Evolutionary conservation across 495 filamentous ascomycete genomes (phyloP).

Genomic region (Tuber magnatum): DNA sequence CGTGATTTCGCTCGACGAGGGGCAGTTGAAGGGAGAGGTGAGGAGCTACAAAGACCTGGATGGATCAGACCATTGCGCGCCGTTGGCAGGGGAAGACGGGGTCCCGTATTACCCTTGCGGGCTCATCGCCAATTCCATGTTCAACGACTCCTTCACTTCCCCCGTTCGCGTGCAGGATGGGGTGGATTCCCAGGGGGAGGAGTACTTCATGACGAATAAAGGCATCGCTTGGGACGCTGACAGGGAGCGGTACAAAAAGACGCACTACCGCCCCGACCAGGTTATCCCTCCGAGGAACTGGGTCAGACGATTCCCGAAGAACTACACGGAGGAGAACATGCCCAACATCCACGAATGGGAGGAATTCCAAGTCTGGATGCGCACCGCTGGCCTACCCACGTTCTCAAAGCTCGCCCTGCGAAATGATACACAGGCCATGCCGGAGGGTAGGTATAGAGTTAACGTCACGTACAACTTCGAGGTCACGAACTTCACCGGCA

Average conservation of each 20-base stretch:
- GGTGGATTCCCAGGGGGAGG: slow-evolving; percentile 38
- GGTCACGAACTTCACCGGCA: slow-evolving; percentile 74
- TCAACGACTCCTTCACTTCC: slow-evolving; percentile 82
- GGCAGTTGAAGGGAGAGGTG: slow-evolving; percentile 71
- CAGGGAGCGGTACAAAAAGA: slow-evolving; percentile 64
- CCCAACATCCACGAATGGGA: slow-evolving; percentile 65
- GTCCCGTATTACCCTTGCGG: slow-evolving; percentile 92
- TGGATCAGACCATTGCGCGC: slow-evolving; percentile 59
- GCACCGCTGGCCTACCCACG: slow-evolving; percentile 86
- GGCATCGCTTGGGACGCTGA: slow-evolving; percentile 84
- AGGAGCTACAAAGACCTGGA: slow-evolving; percentile 56
- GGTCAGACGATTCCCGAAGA: slow-evolving; percentile 53
- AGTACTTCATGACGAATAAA: slow-evolving; percentile 65
- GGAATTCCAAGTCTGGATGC: slow-evolving; percentile 96
- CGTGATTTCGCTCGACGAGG: slow-evolving; percentile 73
- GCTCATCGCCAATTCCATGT: slow-evolving; percentile 89
- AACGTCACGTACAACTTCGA: slow-evolving; percentile 62
- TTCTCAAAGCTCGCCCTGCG: slow-evolving; percentile 85
- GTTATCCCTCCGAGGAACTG: slow-evolving; percentile 87
- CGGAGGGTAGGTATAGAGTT: slow-evolving; percentile 61
- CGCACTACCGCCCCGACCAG: slow-evolving; percentile 54
- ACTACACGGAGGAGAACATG: slow-evolving; percentile 55
- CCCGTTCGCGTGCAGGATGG: slow-evolving; percentile 51
- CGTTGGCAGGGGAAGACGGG: slow-evolving; percentile 52
- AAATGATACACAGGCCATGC: slow-evolving; percentile 66